Evolutionary conservation across 495 filamentous ascomycete species (phyloP).

Genomic region (Talaromyces proteolyticus): DNA sequence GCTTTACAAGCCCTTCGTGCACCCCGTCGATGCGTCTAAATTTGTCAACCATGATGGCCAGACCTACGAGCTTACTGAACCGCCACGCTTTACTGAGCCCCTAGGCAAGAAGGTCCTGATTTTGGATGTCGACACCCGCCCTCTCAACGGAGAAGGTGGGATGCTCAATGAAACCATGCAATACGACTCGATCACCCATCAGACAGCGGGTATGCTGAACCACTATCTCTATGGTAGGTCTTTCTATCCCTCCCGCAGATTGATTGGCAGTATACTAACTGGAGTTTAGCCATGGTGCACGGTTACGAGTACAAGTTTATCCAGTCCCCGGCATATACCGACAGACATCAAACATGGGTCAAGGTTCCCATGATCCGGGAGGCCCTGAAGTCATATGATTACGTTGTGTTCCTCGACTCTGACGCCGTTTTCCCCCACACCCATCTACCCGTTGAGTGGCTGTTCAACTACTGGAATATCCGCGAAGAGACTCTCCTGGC

Average conservation of each 20-base stretch:
- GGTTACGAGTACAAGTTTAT: slow-evolving; percentile 50
- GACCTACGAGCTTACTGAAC: slow-evolving; percentile 1
- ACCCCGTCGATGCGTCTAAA: not conserved
- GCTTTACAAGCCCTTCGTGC: slow-evolving; percentile 6
- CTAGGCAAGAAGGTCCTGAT: slow-evolving; percentile 30
- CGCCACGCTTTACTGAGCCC: slow-evolving; percentile 11
- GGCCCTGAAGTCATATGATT: slow-evolving; percentile 35
- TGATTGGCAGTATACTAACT: not conserved
- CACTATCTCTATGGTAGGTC: slow-evolving; percentile 32
- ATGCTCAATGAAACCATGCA: slow-evolving; percentile 20
- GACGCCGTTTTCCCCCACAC: slow-evolving; percentile 42
- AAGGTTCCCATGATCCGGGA: slow-evolving; percentile 42
- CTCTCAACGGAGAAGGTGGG: slow-evolving; percentile 15
- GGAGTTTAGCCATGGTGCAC: slow-evolving; percentile 38
- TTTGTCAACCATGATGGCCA: slow-evolving; percentile 1
- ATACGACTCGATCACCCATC: slow-evolving; percentile 11
- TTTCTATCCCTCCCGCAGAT: not conserved
- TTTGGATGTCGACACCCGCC: slow-evolving; percentile 34
- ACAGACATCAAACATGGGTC: slow-evolving; percentile 37
- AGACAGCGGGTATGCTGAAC: slow-evolving; percentile 28
- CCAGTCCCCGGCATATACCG: slow-evolving; percentile 11
- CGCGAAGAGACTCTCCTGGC: slow-evolving; percentile 31
- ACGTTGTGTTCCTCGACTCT: slow-evolving; percentile 45
- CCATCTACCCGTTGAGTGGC: slow-evolving; percentile 47
- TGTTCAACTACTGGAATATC: slow-evolving; percentile 49